Evolutionary conservation across 768 basidiomycete genomes (phyloP), one percentile per base, ranked within the genome.

Genomic region (Tremella yokohamensis): DNA sequence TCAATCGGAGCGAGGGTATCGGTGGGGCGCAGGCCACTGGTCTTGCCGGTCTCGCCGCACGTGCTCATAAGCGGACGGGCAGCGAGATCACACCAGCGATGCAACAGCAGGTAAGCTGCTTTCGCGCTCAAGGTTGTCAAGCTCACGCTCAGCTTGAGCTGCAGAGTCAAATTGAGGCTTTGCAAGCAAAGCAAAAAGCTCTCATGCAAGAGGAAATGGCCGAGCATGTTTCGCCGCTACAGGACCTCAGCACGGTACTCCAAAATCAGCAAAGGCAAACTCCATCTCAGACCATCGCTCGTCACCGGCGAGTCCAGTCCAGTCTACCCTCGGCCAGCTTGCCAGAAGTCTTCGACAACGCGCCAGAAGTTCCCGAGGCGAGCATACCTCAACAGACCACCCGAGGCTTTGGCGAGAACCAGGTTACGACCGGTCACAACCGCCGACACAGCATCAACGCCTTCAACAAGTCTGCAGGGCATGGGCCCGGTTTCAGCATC

Each of bases 51-150:
- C 64, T 78, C 9, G 77, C 77, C 7, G 77, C 77, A 34, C 60
- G 72, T 39, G 72, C 76, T 3, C 77, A 77, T 54, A 68, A 74
- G 50, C 57, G 76, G 48, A 76, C 75, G 54, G 74, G 77, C 22
- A 86, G 85, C 52, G 90, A 94, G 73, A 84, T 92, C 58, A 76
- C 65, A 8, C 62, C 71, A 3, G 68, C 63, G 56, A 92, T 97
- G 90, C 90, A 90, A 6, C 91, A 97, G 77, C 94, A 97, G 83
- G 91, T 90, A 64, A 61, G 79, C 60, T 45, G 22, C 40, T 16
- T 11, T 13, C 38, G 39, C 7, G 18, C 25, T 13, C 42, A 45
- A 15, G 22, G 7, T 45, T 40, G 26, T 51, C 15, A 37, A 24
- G 56, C 52, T 61, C 56, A 60, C 58, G 24, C 11, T 19, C 58